Evolutionary conservation across 345 rosid genomes (phyloP).

Genomic region (Eucalyptus decipiens): DNA sequence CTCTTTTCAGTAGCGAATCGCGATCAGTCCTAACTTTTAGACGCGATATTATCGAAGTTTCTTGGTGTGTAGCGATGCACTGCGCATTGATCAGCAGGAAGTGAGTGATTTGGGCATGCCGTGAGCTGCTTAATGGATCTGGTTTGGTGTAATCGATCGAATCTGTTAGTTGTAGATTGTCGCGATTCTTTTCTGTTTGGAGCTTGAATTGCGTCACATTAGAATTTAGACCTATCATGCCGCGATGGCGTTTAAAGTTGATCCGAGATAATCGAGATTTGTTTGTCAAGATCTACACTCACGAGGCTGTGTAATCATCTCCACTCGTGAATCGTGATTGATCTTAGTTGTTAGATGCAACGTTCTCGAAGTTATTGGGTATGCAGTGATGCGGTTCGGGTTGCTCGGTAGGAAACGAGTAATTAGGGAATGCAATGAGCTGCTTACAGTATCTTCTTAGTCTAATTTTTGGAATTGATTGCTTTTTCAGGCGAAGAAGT

Average conservation of each 20-base stretch:
- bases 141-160: neutral
- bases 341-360: neutral
- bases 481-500: constrained; percentile 57
- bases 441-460: neutral
- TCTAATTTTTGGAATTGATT: neutral
- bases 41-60: neutral
- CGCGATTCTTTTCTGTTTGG: neutral
- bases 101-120: neutral
- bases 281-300: neutral
- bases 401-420: neutral
- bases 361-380: neutral
- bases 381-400: neutral
- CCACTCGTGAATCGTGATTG: neutral
- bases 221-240: neutral
- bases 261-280: neutral
- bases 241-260: neutral
- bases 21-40: neutral
- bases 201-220: neutral
- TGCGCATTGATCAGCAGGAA: neutral
- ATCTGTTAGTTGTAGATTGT: neutral
- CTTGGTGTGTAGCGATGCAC: neutral
- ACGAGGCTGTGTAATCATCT: neutral
- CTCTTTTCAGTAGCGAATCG: neutral
- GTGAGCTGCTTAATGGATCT: neutral
- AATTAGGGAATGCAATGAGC: neutral